These are phyloP conservation scores for Serendipita sp. DNA, from an alignment of 768 basidiomycete genomes.

Conservation along the genomic window DNA sequence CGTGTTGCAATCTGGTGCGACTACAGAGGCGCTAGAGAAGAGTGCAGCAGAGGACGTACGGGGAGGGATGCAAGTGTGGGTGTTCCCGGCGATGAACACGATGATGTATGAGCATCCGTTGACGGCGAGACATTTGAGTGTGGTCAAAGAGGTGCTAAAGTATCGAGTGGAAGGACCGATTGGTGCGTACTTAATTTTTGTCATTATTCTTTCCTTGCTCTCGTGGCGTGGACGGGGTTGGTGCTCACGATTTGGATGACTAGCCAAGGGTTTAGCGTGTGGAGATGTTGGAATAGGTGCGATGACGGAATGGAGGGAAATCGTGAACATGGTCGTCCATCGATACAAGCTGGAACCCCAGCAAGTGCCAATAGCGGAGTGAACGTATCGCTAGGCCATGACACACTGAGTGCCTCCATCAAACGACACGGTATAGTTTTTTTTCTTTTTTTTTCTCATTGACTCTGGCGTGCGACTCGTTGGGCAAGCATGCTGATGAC, in stretches of 20 bases:
- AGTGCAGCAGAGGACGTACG: too few species aligned
- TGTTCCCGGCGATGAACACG: constrained; percentile 99
- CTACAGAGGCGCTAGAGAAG: too few species aligned
- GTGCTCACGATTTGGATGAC: too few species aligned
- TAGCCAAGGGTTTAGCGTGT: background rate
- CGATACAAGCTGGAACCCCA: constrained; percentile 21
- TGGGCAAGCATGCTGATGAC: too few species aligned
- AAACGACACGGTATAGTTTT: too few species aligned
- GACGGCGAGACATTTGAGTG: constrained; percentile 65
- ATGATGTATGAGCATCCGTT: constrained; percentile 93
- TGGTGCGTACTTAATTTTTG: constrained; percentile 24
- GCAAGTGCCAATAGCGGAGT: too few species aligned
- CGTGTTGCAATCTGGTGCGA: background rate
- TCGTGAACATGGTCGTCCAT: constrained; percentile 57
- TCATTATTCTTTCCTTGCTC: too few species aligned
- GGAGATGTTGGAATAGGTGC: constrained; percentile 58
- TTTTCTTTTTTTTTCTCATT: too few species aligned
- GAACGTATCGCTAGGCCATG: too few species aligned
- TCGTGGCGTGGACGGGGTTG: too few species aligned
- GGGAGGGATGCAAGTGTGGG: constrained; percentile 69
- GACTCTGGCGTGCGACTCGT: too few species aligned
- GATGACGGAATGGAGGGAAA: constrained; percentile 93
- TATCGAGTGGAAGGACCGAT: constrained; percentile 81
- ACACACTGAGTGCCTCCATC: too few species aligned
- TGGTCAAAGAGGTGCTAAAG: constrained; percentile 56